These are phyloP conservation scores for Sordariomycetes sp. DNA, from an alignment of 2,329 filamentous ascomycete species.

Conservation along the genomic window DNA sequence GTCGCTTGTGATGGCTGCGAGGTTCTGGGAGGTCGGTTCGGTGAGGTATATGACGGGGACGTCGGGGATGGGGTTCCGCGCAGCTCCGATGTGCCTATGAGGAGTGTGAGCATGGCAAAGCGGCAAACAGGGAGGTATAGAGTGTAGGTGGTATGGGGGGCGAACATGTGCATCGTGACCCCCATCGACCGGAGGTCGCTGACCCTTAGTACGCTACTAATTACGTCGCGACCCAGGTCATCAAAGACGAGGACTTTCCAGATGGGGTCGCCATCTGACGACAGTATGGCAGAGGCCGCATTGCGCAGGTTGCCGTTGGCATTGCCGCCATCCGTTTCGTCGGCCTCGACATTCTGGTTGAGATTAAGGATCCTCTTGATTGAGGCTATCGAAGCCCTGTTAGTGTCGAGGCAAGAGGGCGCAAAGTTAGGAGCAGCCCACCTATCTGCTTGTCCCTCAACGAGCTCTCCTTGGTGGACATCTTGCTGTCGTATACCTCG, in stretches of 20 bases:
- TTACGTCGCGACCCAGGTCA: conserved; percentile 80
- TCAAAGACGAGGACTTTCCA: conserved; percentile 98
- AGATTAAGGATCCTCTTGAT: conserved; percentile 94
- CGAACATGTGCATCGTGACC: conserved; percentile 91
- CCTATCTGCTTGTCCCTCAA: conserved; percentile 38
- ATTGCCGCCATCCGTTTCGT: conserved; percentile 47
- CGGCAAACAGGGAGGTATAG: not conserved
- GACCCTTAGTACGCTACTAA: conserved; percentile 88
- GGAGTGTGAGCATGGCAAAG: not conserved
- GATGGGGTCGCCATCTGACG: conserved; percentile 79
- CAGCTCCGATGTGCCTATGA: conserved; percentile 28
- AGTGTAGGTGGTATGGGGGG: not conserved
- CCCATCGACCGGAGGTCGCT: conserved; percentile 88
- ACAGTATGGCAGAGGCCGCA: conserved; percentile 66
- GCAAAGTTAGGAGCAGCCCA: conserved; percentile 10
- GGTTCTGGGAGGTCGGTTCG: conserved; percentile 71
- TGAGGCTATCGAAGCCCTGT: conserved; percentile 43
- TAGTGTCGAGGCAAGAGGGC: not conserved
- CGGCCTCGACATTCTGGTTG: conserved; percentile 57
- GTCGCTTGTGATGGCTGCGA: conserved; percentile 73
- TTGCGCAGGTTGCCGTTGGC: conserved; percentile 44
- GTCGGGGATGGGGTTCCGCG: conserved; percentile 83
- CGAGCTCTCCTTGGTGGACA: conserved; percentile 31
- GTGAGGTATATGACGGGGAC: conserved; percentile 95
- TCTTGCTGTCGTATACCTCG: conserved; percentile 18